A percentile compares a stretch with the other conserved stretches of the same genome.
phyloP scores from a whole-genome alignment of 768 basidiomycete species.

The Phaeotremella skinneri region DNA sequence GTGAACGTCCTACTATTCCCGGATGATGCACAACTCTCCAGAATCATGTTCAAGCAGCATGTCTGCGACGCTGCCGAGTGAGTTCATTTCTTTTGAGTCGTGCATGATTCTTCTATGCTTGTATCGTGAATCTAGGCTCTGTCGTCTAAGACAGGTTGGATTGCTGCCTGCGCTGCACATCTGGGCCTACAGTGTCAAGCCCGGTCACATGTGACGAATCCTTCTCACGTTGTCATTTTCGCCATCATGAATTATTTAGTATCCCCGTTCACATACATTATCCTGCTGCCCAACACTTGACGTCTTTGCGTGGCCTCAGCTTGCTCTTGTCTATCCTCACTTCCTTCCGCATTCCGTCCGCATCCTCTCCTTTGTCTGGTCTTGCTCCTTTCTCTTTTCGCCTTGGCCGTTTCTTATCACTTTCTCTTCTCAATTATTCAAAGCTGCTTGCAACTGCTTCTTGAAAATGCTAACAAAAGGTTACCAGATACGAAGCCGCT shows the following conservation, averaged over 20 bases:
- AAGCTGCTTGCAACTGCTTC: not conserved
- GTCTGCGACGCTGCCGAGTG: constrained; percentile 45
- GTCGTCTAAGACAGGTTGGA: not conserved
- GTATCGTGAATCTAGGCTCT: not conserved
- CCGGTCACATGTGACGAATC: too few species aligned
- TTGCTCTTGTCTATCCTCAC: too few species aligned
- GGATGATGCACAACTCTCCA: constrained; percentile 33
- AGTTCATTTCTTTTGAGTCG: constrained; percentile 30
- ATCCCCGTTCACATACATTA: too few species aligned
- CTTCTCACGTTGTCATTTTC: too few species aligned
- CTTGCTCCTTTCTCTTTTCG: not conserved
- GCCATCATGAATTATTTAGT: too few species aligned
- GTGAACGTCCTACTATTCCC: constrained; percentile 46
- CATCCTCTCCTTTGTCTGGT: not conserved
- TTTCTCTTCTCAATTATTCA: not conserved
- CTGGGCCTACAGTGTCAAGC: too few species aligned
- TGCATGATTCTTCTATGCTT: too few species aligned
- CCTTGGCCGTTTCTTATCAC: not conserved
- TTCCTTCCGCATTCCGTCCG: not conserved
- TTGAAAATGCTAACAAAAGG: not conserved
- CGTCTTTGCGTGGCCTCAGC: too few species aligned
- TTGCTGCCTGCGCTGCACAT: too few species aligned
- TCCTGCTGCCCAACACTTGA: too few species aligned
- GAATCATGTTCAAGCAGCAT: constrained; percentile 50
- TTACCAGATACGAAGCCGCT: constrained; percentile 44